These are phyloP conservation scores for Eimeria falciformis DNA, from an alignment of 169 alveolate genomes.

Conservation along the genomic window DNA sequence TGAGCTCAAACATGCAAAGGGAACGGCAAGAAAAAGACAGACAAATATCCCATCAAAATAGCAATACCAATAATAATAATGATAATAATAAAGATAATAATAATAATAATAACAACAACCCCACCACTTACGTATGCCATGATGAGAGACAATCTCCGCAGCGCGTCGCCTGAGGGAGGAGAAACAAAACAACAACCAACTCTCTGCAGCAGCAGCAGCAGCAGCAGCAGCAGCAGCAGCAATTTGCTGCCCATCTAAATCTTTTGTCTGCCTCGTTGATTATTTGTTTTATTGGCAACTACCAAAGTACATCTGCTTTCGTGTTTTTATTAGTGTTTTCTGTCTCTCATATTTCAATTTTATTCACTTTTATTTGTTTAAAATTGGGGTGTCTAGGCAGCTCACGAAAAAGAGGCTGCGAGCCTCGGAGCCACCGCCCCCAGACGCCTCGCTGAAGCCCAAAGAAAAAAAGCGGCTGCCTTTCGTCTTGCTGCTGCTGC, in stretches of 20 bases:
- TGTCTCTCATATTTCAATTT: too few species aligned
- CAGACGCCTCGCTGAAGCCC: constrained; percentile 26
- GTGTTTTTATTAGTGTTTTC: too few species aligned
- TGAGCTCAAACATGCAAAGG: not conserved
- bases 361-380: too few species aligned
- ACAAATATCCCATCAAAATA: too few species aligned
- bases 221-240: not conserved
- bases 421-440: constrained; percentile 36
- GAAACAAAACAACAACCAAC: not conserved
- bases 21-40: too few species aligned
- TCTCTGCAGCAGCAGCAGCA: not conserved
- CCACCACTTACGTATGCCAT: constrained; percentile 3
- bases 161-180: constrained; percentile 44
- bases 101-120: too few species aligned
- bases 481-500: constrained; percentile 30
- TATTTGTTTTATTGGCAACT: too few species aligned
- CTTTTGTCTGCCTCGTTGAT: too few species aligned
- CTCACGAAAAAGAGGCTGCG: constrained; percentile 19
- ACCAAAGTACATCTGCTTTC: too few species aligned
- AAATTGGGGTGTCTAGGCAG: too few species aligned
- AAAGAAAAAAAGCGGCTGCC: not conserved
- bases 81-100: too few species aligned
- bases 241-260: not conserved
- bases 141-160: not conserved
- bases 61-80: too few species aligned